These are phyloP conservation scores for Saururus chinensis DNA, from an alignment of 164 flowering plant species.

Conservation along the genomic window DNA sequence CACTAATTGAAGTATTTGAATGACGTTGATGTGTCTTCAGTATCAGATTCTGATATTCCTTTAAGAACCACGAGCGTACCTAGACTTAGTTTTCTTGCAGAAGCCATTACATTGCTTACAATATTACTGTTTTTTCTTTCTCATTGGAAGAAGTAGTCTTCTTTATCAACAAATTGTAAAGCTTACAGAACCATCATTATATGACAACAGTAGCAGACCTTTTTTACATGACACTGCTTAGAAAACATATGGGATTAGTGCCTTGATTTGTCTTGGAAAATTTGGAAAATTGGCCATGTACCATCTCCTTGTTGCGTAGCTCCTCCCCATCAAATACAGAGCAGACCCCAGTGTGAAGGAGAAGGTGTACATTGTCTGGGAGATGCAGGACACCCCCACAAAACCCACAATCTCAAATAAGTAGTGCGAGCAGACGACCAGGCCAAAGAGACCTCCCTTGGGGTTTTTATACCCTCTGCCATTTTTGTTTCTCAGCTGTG, in stretches of 20 bases:
- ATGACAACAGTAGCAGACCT: no score
- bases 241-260: slow-evolving; percentile 51
- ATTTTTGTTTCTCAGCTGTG: slow-evolving; percentile 31
- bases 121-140: no score
- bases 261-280: slow-evolving; percentile 49
- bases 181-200: no score
- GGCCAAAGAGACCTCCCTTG: slow-evolving; percentile 44
- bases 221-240: no score
- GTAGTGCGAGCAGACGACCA: slow-evolving; percentile 69
- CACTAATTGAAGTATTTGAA: no score
- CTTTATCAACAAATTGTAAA: no score
- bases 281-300: slow-evolving; percentile 54
- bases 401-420: slow-evolving; percentile 49
- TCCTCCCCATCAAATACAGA: slow-evolving; percentile 48
- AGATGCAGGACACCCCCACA: slow-evolving; percentile 38
- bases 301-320: slow-evolving; percentile 59
- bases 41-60: no score
- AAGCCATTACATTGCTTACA: no score
- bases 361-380: slow-evolving; percentile 41
- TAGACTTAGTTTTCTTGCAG: no score
- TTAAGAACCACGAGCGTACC: no score
- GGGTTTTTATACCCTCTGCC: slow-evolving; percentile 55
- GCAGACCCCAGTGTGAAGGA: slow-evolving; percentile 26
- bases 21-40: no score
- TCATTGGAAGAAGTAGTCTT: no score